Base-by-base conservation (phyloP, 768 basidiomycete species). In the Harrya chromipes region DNA sequence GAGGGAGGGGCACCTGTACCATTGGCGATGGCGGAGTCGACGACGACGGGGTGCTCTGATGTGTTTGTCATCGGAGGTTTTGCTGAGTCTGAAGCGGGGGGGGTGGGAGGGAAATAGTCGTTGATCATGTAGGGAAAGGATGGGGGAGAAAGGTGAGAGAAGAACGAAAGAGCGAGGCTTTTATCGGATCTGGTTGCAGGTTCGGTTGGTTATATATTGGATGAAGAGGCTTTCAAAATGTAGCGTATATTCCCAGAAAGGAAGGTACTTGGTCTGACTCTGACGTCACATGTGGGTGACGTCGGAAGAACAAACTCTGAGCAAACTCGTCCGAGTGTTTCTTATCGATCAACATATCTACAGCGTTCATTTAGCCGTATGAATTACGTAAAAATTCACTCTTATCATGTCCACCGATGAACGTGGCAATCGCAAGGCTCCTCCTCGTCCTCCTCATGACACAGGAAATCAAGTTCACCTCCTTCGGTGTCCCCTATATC, bases 21-120 rank as follows among this genome's bases (percentile, higher is more conserved):
- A 4, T 12, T 29, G 29, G 29, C 11, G 12, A 29, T 12, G 31
- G 54, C 53, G 35, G 49, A 11, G 31, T 33, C 33, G 13, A n/a
- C 23, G 8, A 13, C 29, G 12, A 29, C 11, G 8, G 43, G 16
- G 20, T 44, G 23, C 24, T 41, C 42, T 7, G 13, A 20, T 14
- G 6, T 16, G 43, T 29, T 29, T 13, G 52, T 34, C 63, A 54
- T 63, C 20, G 44, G 23, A n/a, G 14, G 23, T 1, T 43, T 37
- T 9, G 14, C 11, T 2, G 50, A 59, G 58, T 64, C 61, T 12
- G 63, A 61, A 7, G 52, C 36, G 23, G 65, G 55, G 7, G 68
- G 67, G 0, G 71, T 67, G 10, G 60, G 70, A 40, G 73, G 45
- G 34, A 57, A 56, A 29, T 63, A 63, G 21, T 62, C 60, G 3